Base-by-base conservation (phyloP, 2,329 filamentous ascomycete species). In the Neophaeococcomyces mojaviensis region DNA sequence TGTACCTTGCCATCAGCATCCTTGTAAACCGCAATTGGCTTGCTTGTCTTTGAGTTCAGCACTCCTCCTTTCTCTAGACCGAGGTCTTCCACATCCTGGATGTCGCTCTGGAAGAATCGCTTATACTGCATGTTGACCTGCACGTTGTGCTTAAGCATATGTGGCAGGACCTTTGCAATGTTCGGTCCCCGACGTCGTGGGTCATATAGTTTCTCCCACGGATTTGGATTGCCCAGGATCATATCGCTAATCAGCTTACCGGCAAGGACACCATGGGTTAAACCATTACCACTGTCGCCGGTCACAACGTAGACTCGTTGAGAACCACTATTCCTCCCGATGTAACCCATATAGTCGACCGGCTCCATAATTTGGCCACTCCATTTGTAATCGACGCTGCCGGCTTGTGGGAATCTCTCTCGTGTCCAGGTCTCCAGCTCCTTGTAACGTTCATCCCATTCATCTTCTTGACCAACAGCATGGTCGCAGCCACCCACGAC, bases 51-150 rank as follows among this genome's bases (percentile, higher is more conserved):
- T 13, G 66, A 51, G 51, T 78, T 77, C 48, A 79, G 54, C 4
- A 79, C 73, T 1, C 72, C 76, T 2, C 75, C 76, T 12, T 65
- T 64, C 0, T 73, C 74, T 0, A 58, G 62, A 0, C 61, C 67
- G 1, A 79, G 61, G 33, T 79, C 73, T 54, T 78, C 75, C 28
- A 80, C 77, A 52, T 79, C 74, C 1, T 62, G 61, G 41, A 79
- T 75, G 50, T 79, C 77, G 0, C 70, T 67, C 49, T 77, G 64
- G 34, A 74, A 32, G 47, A 73, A 71, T 3, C 75, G 68, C 61
- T 76, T 76, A 61, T 79, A 79, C 54, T 78, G 73, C 31, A 61
- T 46, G 51, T 79, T 78, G 59, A 77, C 71, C 57, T 78, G 69
- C 0, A 77, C 16, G 38, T 78, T 76, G 51, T 79, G 72, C 8